A percentile compares a stretch with the other conserved stretches of the same genome.
phyloP scores from a whole-genome alignment of 75 land plant genomes.

The Ceratopteris richardii region DNA sequence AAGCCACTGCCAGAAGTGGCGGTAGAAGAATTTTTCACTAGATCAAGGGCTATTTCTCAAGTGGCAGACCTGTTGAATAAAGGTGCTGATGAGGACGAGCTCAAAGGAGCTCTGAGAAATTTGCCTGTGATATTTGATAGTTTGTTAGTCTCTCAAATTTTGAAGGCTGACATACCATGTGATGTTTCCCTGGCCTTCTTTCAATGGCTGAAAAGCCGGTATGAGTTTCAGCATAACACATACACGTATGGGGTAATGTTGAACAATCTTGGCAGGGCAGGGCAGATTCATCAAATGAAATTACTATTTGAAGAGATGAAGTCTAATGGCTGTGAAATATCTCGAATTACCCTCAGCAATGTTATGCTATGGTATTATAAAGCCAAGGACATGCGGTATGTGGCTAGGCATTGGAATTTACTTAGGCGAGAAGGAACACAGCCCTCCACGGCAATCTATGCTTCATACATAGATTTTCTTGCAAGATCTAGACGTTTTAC shows the following conservation, averaged over 20 bases:
- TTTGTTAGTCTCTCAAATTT: not conserved
- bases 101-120: not conserved
- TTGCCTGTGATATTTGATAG: not conserved
- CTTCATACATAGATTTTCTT: slow-evolving; percentile 2
- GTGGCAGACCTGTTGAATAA: no score
- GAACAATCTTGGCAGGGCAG: slow-evolving; percentile 2
- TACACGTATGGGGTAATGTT: not conserved
- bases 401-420: not conserved
- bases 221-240: not conserved
- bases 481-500: not conserved
- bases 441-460: not conserved
- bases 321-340: not conserved
- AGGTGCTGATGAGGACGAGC: not conserved
- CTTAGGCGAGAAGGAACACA: not conserved
- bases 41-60: no score
- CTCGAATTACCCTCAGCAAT: not conserved
- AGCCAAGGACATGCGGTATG: not conserved
- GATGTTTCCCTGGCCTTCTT: not conserved
- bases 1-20: no score
- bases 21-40: no score
- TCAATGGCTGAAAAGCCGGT: not conserved
- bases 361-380: not conserved
- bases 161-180: not conserved
- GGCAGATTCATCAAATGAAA: not conserved
- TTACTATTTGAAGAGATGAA: not conserved